Percentiles rank a stretch among this genome's conserved stretches.
phyloP scores from a whole-genome alignment of 495 filamentous ascomycete genomes.

The Tuber indicum region DNA sequence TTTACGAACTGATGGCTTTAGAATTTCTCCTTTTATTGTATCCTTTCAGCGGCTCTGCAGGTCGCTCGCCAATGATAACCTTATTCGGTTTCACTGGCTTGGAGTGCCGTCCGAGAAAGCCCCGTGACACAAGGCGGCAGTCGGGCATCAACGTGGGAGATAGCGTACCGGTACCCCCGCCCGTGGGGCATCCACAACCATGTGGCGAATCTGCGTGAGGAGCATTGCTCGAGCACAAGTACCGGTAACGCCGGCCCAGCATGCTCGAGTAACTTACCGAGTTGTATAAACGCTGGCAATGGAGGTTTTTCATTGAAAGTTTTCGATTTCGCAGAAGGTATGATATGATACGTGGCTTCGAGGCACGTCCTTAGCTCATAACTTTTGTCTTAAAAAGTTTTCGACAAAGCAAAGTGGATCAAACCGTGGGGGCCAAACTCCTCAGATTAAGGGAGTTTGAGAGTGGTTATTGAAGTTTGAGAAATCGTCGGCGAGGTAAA shows the following conservation, averaged over 20 bases:
- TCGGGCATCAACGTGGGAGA: neutral
- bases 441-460: neutral
- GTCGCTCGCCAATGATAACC: neutral
- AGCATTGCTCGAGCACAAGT: neutral
- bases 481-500: neutral
- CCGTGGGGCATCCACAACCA: neutral
- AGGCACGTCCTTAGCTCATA: no score
- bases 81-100: neutral
- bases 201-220: neutral
- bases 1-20: neutral
- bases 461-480: neutral
- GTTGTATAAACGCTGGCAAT: no score
- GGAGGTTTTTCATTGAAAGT: no score
- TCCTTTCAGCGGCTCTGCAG: no score
- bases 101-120: neutral
- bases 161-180: neutral
- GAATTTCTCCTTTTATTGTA: no score
- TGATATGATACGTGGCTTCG: no score
- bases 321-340: no score
- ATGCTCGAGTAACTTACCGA: no score
- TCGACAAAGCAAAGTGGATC: no score
- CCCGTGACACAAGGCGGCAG: neutral
- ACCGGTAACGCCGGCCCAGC: no score
- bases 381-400: no score
- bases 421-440: no score